Evolutionary conservation across 257 asterid species (phyloP).

Genomic region (Lycium ferocissimum): DNA sequence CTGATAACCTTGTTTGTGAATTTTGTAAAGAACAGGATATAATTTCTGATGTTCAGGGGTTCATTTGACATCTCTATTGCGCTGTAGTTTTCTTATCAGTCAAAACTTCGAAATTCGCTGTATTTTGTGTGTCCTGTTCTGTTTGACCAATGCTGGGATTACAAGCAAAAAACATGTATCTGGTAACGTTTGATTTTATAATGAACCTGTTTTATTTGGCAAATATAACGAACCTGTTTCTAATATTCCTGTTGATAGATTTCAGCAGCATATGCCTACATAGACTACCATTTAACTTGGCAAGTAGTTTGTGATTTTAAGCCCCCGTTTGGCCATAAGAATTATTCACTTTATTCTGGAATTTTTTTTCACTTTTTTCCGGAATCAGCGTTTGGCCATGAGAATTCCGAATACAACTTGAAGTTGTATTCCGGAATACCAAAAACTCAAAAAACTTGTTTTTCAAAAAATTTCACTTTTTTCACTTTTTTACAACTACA

Average conservation of each 20-base stretch:
- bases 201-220: neutral
- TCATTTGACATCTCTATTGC: neutral
- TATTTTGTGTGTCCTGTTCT: neutral
- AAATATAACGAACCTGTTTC: neutral
- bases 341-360: too few relatives aligned
- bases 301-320: neutral
- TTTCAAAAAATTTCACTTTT: too few relatives aligned
- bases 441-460: too few relatives aligned
- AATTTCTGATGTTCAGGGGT: neutral
- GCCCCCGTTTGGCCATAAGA: too few relatives aligned
- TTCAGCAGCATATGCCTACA: neutral
- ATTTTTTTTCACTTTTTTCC: too few relatives aligned
- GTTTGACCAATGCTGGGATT: neutral
- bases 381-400: too few relatives aligned
- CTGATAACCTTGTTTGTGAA: slow-evolving; percentile 20
- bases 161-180: neutral
- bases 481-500: too few relatives aligned
- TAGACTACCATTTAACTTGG: neutral
- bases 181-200: neutral
- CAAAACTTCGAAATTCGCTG: neutral
- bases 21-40: neutral
- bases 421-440: too few relatives aligned
- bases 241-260: neutral
- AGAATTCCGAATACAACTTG: too few relatives aligned
- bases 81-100: neutral